Evolutionary conservation across 2,329 filamentous ascomycete genomes (phyloP), one percentile per base, ranked within the genome.

Genomic region (Magnaporthiopsis poae): DNA sequence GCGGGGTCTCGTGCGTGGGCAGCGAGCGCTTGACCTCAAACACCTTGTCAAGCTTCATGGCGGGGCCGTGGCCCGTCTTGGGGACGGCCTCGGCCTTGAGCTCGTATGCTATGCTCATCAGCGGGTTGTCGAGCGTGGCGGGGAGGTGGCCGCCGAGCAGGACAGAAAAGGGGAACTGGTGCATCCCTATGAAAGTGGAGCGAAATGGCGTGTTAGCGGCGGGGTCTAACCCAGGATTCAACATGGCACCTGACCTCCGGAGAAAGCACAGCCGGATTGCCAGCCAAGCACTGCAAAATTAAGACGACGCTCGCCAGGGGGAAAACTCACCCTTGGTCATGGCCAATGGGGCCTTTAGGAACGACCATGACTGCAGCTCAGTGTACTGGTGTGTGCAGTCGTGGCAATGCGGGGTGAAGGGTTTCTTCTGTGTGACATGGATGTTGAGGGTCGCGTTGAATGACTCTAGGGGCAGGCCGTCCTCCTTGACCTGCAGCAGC

Each of bases 131-230:
- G 73, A 90, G 91, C 60, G 88, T 90, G 2, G 92, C 90, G 3
- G 94, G 93, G n/a, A 96, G 84, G 73, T 94, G 85, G 27, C 95
- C 95, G 1, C 88, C 87, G 61, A 99, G 85, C 65, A 97, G 82
- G 71, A 92, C 89, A 71, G 92, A 96, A 77, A 97, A 96, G 63
- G 95, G 94, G 75, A 93, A 96, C 62, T 86, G 83, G 76, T 97
- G 92, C 64, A 83, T 78, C 68, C 89, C 88, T 77, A 74, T 5
- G 35, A 31, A 31, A 71, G 33, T 29, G 29, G 52, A 29, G 63
- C 25, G 36, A 35, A 7, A 4, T 27, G n/a, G 4, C 15, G 27
- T 60, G 59, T n/a, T 35, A 35, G 25, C 29, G 46, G n/a, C 27
- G 11, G 12, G 52, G 11, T 59, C 27, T 56, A 25, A 25, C 62